A percentile compares a stretch with the other conserved stretches of the same genome.
Evolutionary conservation across 2,329 filamentous ascomycete species (phyloP).

Genomic region (Dendryphion nanum): DNA sequence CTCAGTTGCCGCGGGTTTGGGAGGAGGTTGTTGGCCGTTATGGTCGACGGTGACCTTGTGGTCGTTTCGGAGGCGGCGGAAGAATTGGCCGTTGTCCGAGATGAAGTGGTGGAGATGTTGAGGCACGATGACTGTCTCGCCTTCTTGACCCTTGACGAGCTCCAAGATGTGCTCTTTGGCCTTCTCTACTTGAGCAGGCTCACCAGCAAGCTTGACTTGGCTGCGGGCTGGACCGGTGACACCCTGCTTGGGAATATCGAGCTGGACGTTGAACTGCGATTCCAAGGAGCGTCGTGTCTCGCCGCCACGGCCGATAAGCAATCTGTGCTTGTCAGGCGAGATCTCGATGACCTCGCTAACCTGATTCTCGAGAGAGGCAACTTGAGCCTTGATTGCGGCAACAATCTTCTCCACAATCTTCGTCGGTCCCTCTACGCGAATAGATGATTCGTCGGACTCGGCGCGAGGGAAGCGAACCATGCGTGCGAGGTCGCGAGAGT

Average conservation of each 20-base stretch:
- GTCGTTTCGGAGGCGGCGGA: slow-evolving; percentile 84
- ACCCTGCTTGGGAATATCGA: slow-evolving; percentile 84
- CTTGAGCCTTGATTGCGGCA: slow-evolving; percentile 75
- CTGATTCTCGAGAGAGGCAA: slow-evolving; percentile 80
- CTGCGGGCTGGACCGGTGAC: slow-evolving; percentile 70
- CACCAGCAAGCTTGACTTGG: slow-evolving; percentile 81
- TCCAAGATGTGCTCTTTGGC: slow-evolving; percentile 82
- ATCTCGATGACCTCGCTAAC: slow-evolving; percentile 77
- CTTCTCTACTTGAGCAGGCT: slow-evolving; percentile 73
- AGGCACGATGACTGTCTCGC: slow-evolving; percentile 83
- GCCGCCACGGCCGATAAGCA: slow-evolving; percentile 88
- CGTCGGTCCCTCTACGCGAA: slow-evolving; percentile 83
- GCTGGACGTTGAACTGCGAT: slow-evolving; percentile 76
- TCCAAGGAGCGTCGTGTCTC: slow-evolving; percentile 84
- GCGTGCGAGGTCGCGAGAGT: slow-evolving; percentile 77
- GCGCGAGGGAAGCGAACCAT: slow-evolving; percentile 94
- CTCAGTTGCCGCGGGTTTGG: slow-evolving; percentile 60
- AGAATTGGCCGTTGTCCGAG: slow-evolving; percentile 87
- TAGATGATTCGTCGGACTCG: slow-evolving; percentile 76
- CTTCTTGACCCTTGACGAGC: slow-evolving; percentile 81
- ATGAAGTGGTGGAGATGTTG: slow-evolving; percentile 79
- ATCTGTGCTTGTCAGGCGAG: slow-evolving; percentile 83
- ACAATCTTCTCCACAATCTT: slow-evolving; percentile 87
- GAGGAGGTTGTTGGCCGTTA: slow-evolving; percentile 72
- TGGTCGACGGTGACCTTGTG: slow-evolving; percentile 90